phyloP scores from a whole-genome alignment of 305 asterid species.

The Fraxinus xanthoxyloides region DNA sequence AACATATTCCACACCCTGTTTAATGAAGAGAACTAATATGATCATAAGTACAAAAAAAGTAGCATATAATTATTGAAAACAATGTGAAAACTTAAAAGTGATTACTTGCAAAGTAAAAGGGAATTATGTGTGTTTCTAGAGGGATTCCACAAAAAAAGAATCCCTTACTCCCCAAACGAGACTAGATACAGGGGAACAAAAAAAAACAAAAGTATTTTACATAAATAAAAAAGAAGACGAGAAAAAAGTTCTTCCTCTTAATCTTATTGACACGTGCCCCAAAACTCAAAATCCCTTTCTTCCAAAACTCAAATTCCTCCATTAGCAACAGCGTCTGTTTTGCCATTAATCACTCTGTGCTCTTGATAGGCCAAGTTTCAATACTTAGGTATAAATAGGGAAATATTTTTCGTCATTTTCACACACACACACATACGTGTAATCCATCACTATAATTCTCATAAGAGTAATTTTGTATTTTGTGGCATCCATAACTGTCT shows the following conservation, averaged over 20 bases:
- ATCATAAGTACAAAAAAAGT: background rate
- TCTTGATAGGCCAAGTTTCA: background rate
- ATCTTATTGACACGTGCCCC: conserved; percentile 18
- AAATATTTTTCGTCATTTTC: background rate
- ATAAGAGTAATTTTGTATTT: background rate
- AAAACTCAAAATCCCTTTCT: conserved; percentile 30
- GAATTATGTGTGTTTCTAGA: conserved; percentile 22
- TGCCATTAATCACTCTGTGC: background rate
- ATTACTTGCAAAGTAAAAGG: background rate
- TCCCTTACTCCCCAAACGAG: conserved; percentile 24
- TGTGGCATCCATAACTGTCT: background rate
- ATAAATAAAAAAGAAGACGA: background rate
- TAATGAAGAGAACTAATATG: background rate
- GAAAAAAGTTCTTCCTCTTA: background rate
- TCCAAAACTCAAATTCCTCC: conserved; percentile 34
- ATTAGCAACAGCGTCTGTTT: background rate
- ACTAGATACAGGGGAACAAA: conserved; percentile 12
- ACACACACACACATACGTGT: background rate
- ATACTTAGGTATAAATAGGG: background rate
- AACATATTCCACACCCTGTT: background rate
- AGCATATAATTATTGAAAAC: background rate
- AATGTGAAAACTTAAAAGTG: conserved; percentile 13
- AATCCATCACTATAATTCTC: background rate
- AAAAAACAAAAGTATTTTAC: background rate
- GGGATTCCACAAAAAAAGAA: conserved; percentile 25